A percentile compares a stretch with the other conserved stretches of the same genome.
phyloP scores from a whole-genome alignment of 169 alveolate species.

The Cryptosporidium baileyi region DNA sequence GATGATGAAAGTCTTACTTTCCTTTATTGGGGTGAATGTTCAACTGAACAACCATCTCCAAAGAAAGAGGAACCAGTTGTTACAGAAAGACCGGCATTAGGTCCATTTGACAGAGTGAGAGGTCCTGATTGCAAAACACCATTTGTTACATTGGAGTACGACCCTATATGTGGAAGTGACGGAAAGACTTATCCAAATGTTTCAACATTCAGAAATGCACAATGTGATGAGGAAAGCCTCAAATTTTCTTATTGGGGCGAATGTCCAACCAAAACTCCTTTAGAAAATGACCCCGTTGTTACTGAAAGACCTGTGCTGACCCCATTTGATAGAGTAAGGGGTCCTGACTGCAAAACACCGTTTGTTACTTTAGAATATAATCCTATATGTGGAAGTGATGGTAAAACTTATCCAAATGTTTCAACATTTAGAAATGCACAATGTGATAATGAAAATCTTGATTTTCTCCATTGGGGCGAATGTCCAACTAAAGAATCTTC shows the following conservation, averaged over 20 bases:
- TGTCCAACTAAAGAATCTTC: not conserved
- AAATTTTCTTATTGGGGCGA: conserved; percentile 39
- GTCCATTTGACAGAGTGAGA: conserved; percentile 64
- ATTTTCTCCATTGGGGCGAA: conserved; percentile 19
- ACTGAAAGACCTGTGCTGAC: not conserved
- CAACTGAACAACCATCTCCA: not conserved
- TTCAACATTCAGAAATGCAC: conserved; percentile 48
- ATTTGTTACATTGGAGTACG: conserved; percentile 7
- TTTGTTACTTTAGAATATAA: not conserved
- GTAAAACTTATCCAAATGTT: conserved; percentile 2
- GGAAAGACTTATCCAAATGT: conserved; percentile 6
- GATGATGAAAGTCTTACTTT: not conserved
- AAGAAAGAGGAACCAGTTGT: not conserved
- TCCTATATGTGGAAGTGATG: conserved; percentile 44
- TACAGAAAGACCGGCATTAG: not conserved
- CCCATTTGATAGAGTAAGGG: conserved; percentile 54
- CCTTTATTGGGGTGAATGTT: conserved; percentile 4
- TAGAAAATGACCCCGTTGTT: not conserved
- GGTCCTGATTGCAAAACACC: conserved; percentile 46
- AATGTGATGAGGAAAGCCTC: conserved; percentile 23
- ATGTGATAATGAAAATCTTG: conserved; percentile 14
- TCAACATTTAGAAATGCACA: conserved; percentile 40
- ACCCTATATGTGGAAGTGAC: conserved; percentile 43
- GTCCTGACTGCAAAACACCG: conserved; percentile 25
- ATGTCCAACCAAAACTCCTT: not conserved